phyloP scores from a whole-genome alignment of 768 basidiomycete species.

The Omphalotus guepiniiformis region DNA sequence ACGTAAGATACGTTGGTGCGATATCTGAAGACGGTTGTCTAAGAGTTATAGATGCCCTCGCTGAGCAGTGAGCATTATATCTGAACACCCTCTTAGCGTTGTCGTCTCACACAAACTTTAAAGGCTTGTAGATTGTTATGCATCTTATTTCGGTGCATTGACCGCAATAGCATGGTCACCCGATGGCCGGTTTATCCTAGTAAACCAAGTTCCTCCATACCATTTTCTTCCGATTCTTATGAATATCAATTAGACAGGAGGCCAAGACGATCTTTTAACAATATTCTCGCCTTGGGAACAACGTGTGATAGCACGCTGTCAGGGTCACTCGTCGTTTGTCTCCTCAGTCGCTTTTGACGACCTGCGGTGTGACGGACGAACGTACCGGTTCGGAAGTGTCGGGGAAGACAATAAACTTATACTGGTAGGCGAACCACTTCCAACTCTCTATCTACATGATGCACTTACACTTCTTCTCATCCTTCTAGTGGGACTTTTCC shows the following conservation, averaged over 20 bases:
- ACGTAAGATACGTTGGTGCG: conserved; percentile 84
- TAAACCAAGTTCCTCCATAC: too few relatives aligned
- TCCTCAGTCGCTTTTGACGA: conserved; percentile 88
- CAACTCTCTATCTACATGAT: conserved; percentile 9
- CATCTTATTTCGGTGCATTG: conserved; percentile 91
- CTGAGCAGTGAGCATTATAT: conserved; percentile 70
- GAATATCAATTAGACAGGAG: conserved; percentile 64
- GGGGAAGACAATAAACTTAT: conserved; percentile 97
- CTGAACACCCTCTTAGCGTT: conserved; percentile 1
- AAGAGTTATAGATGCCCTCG: conserved; percentile 82
- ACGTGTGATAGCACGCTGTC: conserved; percentile 91
- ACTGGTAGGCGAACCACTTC: conserved; percentile 45
- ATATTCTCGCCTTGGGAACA: conserved; percentile 95
- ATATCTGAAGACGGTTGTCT: conserved; percentile 92
- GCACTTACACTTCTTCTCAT: not conserved
- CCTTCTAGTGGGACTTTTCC: conserved; percentile 85
- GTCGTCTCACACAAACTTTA: not conserved
- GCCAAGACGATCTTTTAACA: conserved; percentile 94
- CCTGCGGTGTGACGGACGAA: conserved; percentile 80
- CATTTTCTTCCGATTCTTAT: too few relatives aligned
- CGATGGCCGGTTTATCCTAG: conserved; percentile 89
- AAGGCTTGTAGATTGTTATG: conserved; percentile 86
- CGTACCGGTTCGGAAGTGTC: conserved; percentile 92
- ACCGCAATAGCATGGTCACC: conserved; percentile 94
- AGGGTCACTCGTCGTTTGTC: conserved; percentile 95